Conservation (phyloP, 495 filamentous ascomycete species). For the Aspergillus taichungensis region DNA sequence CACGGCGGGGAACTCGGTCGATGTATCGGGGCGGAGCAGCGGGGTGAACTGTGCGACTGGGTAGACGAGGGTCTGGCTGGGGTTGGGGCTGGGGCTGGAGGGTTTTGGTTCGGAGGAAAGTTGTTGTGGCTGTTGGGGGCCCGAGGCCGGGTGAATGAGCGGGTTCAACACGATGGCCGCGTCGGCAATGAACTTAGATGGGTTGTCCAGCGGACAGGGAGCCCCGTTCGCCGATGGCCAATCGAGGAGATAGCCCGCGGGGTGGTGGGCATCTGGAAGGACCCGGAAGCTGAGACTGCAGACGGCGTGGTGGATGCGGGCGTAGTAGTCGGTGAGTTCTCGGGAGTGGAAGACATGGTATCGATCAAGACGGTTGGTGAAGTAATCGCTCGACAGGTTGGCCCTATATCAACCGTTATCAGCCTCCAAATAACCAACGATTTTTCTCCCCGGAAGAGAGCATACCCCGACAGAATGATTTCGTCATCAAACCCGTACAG, state of each 20-base stretch:
- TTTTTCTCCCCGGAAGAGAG: too few species aligned
- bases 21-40: slow-evolving; percentile 65
- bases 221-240: slow-evolving; percentile 75
- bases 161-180: slow-evolving; percentile 57
- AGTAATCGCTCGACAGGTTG: slow-evolving; percentile 91
- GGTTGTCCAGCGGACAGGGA: slow-evolving; percentile 60
- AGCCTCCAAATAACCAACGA: background rate
- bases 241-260: slow-evolving; percentile 57
- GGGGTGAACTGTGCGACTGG: slow-evolving; percentile 77
- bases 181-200: slow-evolving; percentile 56
- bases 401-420: slow-evolving; percentile 42
- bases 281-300: slow-evolving; percentile 76
- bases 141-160: slow-evolving; percentile 46
- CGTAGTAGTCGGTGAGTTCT: slow-evolving; percentile 76
- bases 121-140: slow-evolving; percentile 13
- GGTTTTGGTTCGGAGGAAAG: slow-evolving; percentile 18
- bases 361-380: slow-evolving; percentile 88
- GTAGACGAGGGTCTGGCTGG: slow-evolving; percentile 67
- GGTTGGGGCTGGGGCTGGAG: slow-evolving; percentile 47
- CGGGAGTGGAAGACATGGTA: slow-evolving; percentile 84
- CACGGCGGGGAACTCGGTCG: slow-evolving; percentile 80
- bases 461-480: slow-evolving; percentile 84
- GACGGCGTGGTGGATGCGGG: slow-evolving; percentile 63
- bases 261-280: slow-evolving; percentile 44
- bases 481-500: slow-evolving; percentile 95